Evolutionary conservation across 306 rosid genomes (phyloP), one percentile per base, ranked within the genome.

Genomic region (Vigna hirtella): DNA sequence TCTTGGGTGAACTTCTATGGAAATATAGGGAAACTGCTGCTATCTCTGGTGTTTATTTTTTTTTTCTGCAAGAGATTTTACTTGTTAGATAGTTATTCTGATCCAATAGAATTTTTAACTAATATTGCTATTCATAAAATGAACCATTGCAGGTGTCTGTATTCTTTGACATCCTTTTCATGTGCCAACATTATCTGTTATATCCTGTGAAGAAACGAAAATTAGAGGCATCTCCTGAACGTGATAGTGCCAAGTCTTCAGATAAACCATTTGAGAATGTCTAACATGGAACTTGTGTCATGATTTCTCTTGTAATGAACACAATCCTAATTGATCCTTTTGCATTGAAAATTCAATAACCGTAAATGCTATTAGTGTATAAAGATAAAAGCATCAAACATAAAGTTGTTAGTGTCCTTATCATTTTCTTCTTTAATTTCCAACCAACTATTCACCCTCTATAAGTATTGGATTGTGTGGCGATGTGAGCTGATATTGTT

Each of bases 1-100:
- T 95, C 99, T 67, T 93, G 93, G 97, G 88, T 90, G 73, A 93
- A 90, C 88, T 91, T 93, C 18, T 90, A 88, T 65, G 98, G 96
- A 55, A 93, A 93, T 72, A 86, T 93, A 12, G 98, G 97, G 40
- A 93, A 93, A 82, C 86, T 89, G 36, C 49, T 91, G 72, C 86
- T 93, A 64, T 90, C 98, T 49, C 76, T 91, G 96, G 98, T 93
- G 91, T 43, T 56, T 42, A 10, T 77, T 56, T 76, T 66, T 67
- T 56, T 66, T 67, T 28, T 67, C 1, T 20, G 42, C 5, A 26
- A 63, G 34, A 79, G 14, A 62, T 62, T 62, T 62, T 32, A 1
- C 47, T 14, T 3, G 10, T 59, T 51, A 67, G 36, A 9, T 16
- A 50, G 20, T 62, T 3, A 4, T 34, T 64, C 14, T 45, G 61